Evolutionary conservation across 169 alveolate species (phyloP).

Genomic region (Plasmodium vinckei): DNA sequence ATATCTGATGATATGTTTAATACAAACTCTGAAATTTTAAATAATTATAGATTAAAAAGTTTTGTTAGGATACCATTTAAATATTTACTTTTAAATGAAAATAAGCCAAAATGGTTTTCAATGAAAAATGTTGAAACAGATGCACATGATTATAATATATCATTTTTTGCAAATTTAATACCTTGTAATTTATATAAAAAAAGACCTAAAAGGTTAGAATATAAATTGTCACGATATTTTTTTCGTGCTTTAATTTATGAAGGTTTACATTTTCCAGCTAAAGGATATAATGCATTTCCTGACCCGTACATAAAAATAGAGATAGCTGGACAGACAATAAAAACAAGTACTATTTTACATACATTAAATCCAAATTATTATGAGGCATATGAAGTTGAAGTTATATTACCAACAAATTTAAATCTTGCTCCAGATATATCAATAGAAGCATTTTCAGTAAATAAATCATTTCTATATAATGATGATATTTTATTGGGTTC

Average conservation of each 20-base stretch:
- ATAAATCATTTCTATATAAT: slow-evolving; percentile 77
- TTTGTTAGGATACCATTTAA: slow-evolving; percentile 82
- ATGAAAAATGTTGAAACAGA: slow-evolving; percentile 78
- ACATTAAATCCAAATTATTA: slow-evolving; percentile 90
- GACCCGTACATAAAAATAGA: slow-evolving; percentile 84
- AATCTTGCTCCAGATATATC: slow-evolving; percentile 90
- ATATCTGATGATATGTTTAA: slow-evolving; percentile 19
- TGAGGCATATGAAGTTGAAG: slow-evolving; percentile 90
- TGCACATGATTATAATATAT: slow-evolving; percentile 76
- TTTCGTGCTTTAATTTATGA: slow-evolving; percentile 91
- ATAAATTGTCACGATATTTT: slow-evolving; percentile 82
- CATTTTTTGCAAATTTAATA: slow-evolving; percentile 77
- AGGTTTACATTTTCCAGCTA: slow-evolving; percentile 90
- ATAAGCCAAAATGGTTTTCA: slow-evolving; percentile 91
- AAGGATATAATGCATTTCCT: slow-evolving; percentile 84
- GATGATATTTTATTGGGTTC: slow-evolving; percentile 80
- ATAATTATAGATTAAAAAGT: slow-evolving; percentile 57
- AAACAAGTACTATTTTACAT: slow-evolving; percentile 85
- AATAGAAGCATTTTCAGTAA: slow-evolving; percentile 84
- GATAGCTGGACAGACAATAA: slow-evolving; percentile 87
- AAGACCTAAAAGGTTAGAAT: slow-evolving; percentile 88
- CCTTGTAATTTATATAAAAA: slow-evolving; percentile 74
- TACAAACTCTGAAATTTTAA: slow-evolving; percentile 9
- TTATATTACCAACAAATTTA: slow-evolving; percentile 89
- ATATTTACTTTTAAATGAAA: slow-evolving; percentile 76